Evolutionary conservation across 208 protist species (phyloP).

Genomic region (Sergeia podlipaevii): DNA sequence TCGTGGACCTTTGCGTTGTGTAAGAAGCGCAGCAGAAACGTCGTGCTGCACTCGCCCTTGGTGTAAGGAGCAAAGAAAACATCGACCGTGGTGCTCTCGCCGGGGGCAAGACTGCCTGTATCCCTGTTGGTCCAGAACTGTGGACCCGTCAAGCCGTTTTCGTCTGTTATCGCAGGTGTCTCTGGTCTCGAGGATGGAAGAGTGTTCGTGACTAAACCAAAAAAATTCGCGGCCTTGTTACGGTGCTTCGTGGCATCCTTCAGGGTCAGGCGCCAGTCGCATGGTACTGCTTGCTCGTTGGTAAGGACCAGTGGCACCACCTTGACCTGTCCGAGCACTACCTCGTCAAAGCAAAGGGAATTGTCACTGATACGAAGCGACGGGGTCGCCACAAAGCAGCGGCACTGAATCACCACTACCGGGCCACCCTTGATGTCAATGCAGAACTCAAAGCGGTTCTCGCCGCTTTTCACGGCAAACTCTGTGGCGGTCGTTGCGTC

Average conservation of each 20-base stretch:
- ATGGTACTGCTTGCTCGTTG: slow-evolving; percentile 88
- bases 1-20: slow-evolving; percentile 48
- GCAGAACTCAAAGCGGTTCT: slow-evolving; percentile 74
- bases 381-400: slow-evolving; percentile 91
- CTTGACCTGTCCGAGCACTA: slow-evolving; percentile 82
- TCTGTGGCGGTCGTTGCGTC: slow-evolving; percentile 13
- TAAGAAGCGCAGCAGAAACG: slow-evolving; percentile 50
- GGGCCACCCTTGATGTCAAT: slow-evolving; percentile 87
- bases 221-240: too few species aligned
- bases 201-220: too few species aligned
- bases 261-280: slow-evolving; percentile 80
- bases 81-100: slow-evolving; percentile 46
- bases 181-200: too few species aligned
- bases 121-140: slow-evolving; percentile 77
- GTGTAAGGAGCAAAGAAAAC: slow-evolving; percentile 60
- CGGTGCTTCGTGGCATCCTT: slow-evolving; percentile 23
- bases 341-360: slow-evolving; percentile 84
- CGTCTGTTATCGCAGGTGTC: too few species aligned
- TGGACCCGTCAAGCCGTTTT: background rate
- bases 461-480: slow-evolving; percentile 33
- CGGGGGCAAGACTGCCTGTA: slow-evolving; percentile 61
- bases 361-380: slow-evolving; percentile 55
- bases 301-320: slow-evolving; percentile 78
- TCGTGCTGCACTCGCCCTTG: slow-evolving; percentile 15
- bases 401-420: slow-evolving; percentile 73